phyloP scores from a whole-genome alignment of 345 rosid genomes.

The Populus simonii region DNA sequence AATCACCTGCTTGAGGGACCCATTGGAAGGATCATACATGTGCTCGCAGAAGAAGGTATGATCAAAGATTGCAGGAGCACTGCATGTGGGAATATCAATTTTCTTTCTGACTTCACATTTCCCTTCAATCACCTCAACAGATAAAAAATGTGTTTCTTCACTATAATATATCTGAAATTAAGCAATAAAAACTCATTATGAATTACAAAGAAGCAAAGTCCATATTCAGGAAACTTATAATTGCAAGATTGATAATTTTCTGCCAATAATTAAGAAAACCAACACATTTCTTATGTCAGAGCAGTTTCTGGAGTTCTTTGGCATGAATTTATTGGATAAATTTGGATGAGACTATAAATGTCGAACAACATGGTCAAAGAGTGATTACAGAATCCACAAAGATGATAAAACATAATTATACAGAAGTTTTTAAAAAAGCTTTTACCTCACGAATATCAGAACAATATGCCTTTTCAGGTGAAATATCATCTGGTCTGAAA shows the following conservation, averaged over 20 bases:
- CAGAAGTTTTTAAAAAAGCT: not conserved
- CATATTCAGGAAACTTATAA: not conserved
- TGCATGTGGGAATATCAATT: slow-evolving; percentile 46
- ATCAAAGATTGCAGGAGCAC: slow-evolving; percentile 46
- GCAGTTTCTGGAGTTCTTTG: not conserved
- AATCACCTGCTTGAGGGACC: slow-evolving; percentile 69
- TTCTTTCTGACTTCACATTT: slow-evolving; percentile 88
- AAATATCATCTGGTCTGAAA: slow-evolving; percentile 34
- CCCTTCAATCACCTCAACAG: slow-evolving; percentile 50
- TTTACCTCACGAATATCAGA: slow-evolving; percentile 34
- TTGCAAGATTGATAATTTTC: not conserved
- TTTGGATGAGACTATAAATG: not conserved
- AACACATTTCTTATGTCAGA: not conserved
- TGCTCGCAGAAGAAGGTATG: slow-evolving; percentile 83
- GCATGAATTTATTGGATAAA: not conserved
- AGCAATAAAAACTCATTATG: not conserved
- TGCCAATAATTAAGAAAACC: not conserved
- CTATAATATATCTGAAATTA: slow-evolving; percentile 69
- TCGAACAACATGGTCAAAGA: not conserved
- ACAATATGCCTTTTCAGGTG: slow-evolving; percentile 29
- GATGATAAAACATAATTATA: not conserved
- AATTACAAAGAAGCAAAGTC: not conserved
- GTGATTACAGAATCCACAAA: not conserved
- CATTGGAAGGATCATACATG: slow-evolving; percentile 63
- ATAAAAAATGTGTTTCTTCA: slow-evolving; percentile 40